Percentiles rank a stretch among this genome's conserved stretches.
Conservation (phyloP, 1,284 basidiomycete species). For the Quambalaria eucalypti region DNA sequence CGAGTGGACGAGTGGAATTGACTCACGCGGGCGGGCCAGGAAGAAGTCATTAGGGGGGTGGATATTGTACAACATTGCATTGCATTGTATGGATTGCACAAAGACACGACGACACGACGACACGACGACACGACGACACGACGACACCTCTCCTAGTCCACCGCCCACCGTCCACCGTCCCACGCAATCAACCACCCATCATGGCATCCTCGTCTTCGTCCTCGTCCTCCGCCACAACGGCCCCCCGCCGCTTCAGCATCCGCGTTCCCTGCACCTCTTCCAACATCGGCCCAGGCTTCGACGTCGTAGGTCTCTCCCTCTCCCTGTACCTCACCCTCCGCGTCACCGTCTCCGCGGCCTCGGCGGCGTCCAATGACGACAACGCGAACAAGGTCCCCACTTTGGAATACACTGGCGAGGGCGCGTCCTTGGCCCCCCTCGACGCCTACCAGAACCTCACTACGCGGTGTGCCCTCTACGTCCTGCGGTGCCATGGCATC, state of each 20-base stretch:
- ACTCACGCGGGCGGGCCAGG: too few relatives aligned
- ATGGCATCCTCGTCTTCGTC: not conserved
- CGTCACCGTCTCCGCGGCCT: constrained; percentile 50
- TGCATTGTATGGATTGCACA: too few relatives aligned
- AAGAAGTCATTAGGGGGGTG: too few relatives aligned
- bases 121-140: too few relatives aligned
- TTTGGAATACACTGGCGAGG: constrained; percentile 77
- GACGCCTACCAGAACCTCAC: constrained; percentile 94
- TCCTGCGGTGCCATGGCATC: constrained; percentile 75
- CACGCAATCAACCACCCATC: not conserved
- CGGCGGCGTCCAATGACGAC: not conserved
- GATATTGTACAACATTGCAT: too few relatives aligned
- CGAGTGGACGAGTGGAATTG: too few relatives aligned
- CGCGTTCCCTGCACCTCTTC: constrained; percentile 90
- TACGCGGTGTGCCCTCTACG: constrained; percentile 95
- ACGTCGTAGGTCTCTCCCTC: constrained; percentile 93
- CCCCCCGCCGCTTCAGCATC: constrained; percentile 53
- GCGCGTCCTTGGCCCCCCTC: constrained; percentile 79
- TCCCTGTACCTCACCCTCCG: constrained; percentile 74
- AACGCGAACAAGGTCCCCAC: constrained; percentile 49
- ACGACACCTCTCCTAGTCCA: too few relatives aligned
- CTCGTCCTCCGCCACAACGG: not conserved
- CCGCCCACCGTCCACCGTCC: too few relatives aligned
- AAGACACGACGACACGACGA: too few relatives aligned
- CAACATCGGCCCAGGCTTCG: constrained; percentile 97